Base-by-base conservation (phyloP, 345 rosid species). In the Hibiscus trionum region DNA sequence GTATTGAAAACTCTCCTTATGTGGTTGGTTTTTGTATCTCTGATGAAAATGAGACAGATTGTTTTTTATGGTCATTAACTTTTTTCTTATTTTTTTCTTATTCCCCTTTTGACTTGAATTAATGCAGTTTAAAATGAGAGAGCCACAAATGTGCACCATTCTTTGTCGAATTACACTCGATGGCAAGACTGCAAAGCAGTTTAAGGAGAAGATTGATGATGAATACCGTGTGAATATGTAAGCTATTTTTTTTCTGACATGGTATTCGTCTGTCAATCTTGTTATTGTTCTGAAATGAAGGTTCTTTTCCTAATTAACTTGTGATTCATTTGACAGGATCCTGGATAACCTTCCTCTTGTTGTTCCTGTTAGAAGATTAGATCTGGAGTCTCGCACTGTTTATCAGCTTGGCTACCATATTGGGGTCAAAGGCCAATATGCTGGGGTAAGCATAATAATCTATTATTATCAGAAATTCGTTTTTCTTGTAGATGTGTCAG, bases 131-230 rank as follows among this genome's bases (percentile, higher is more conserved):
- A 88, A 89, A 79, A 93, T 93, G 98, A 83, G 92, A 65, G 96
- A 91, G 44, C 88, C 96, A 3, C 83, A 89, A 77, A 91, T 90
- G 91, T 93, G 98, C 75, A 82, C 84, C 57, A 21, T 87, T 74
- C 72, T 86, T 31, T 73, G 98, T 82, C 91, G 80, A 47, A 3
- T 79, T 24, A 73, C 24, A 5, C 88, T 86, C 73, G 86, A 93
- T 77, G 86, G 88, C 57, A 91, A 89, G 77, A 75, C 81, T 53
- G 81, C 90, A 0, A 89, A 88, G 80, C 86, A 78, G 24, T 86
- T 89, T 72, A 93, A 91, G 76, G 96, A 93, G 83, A 93, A 91
- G 90, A 93, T 93, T 56, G 82, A 87, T 76, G 97, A 93, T 49
- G 98, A 91, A 77, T 93, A 93, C 66, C 88, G 93, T 46, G 90